These are phyloP conservation scores for Parastagonospora avenae DNA, from an alignment of 2,329 filamentous ascomycete genomes.

Conservation along the genomic window DNA sequence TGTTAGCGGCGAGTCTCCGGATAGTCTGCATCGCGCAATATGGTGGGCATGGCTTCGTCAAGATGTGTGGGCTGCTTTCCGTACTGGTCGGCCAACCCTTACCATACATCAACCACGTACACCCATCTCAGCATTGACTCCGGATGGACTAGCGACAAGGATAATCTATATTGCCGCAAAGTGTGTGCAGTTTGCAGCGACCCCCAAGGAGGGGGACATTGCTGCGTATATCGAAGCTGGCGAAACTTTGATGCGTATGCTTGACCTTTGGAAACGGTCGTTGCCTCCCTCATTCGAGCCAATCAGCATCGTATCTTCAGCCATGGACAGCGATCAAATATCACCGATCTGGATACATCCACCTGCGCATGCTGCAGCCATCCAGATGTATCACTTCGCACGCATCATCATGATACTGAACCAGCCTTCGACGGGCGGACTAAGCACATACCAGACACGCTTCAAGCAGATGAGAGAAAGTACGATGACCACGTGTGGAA, in stretches of 20 bases:
- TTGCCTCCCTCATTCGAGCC: conserved; percentile 52
- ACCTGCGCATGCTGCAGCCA: conserved; percentile 47
- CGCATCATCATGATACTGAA: conserved; percentile 59
- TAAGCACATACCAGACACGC: conserved; percentile 53
- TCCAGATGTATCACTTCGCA: conserved; percentile 60
- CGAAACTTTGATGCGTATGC: conserved; percentile 53
- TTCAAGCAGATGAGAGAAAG: conserved; percentile 53
- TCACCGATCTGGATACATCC: conserved; percentile 35
- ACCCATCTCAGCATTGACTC: conserved; percentile 53
- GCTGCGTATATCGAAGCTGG: conserved; percentile 49
- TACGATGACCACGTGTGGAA: conserved; percentile 56
- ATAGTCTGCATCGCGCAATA: conserved; percentile 61
- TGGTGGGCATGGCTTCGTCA: conserved; percentile 72
- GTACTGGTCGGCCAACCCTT: conserved; percentile 60
- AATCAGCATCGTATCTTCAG: conserved; percentile 37
- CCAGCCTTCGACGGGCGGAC: conserved; percentile 56
- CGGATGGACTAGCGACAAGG: conserved; percentile 59
- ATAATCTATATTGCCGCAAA: conserved; percentile 62
- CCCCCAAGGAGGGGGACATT: conserved; percentile 51
- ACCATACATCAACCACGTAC: conserved; percentile 63
- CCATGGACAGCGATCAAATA: conserved; percentile 8
- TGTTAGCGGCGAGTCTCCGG: conserved; percentile 61
- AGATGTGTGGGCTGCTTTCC: conserved; percentile 68
- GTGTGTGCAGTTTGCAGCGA: conserved; percentile 62
- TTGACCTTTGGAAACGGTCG: conserved; percentile 57